Conservation (phyloP, 139 green algal genomes). For the Chlamydomonas sphaeroides region DNA sequence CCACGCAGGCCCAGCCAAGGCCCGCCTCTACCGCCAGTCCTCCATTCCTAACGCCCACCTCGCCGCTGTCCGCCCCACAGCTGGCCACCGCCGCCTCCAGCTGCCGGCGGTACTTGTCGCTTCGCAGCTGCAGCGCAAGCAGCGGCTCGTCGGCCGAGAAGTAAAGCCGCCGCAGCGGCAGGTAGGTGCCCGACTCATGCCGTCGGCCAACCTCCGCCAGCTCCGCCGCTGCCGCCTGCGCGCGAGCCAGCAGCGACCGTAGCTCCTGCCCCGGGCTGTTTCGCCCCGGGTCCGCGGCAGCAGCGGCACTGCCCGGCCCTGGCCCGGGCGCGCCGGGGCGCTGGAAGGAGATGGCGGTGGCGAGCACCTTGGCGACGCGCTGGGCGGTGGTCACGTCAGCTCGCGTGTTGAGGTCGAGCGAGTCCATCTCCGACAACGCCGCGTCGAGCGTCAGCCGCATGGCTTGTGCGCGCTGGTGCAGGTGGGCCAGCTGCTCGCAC, state of each 20-base stretch:
- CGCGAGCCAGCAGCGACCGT: not conserved
- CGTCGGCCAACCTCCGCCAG: not conserved
- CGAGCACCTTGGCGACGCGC: not conserved
- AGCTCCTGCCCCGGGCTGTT: no score
- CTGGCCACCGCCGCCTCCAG: not conserved
- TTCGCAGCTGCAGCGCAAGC: not conserved
- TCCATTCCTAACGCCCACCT: not conserved
- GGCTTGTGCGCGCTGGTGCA: no score
- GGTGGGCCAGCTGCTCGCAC: no score
- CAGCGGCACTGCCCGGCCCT: no score
- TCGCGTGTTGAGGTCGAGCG: not conserved
- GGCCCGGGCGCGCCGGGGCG: not conserved
- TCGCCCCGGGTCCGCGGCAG: no score
- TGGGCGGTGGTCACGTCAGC: not conserved
- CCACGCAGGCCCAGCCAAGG: not conserved
- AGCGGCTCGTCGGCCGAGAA: slow-evolving; percentile 10
- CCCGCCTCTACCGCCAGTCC: not conserved
- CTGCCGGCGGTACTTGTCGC: slow-evolving; percentile 3
- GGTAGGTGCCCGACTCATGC: not conserved
- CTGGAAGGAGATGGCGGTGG: not conserved
- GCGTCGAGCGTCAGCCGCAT: not conserved
- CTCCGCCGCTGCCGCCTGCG: not conserved
- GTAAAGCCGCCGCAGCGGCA: slow-evolving; percentile 3
- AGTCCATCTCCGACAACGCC: not conserved
- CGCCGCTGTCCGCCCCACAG: not conserved